These are phyloP conservation scores for Clonostachys solani DNA, from an alignment of 2,329 filamentous ascomycete genomes.

Conservation along the genomic window DNA sequence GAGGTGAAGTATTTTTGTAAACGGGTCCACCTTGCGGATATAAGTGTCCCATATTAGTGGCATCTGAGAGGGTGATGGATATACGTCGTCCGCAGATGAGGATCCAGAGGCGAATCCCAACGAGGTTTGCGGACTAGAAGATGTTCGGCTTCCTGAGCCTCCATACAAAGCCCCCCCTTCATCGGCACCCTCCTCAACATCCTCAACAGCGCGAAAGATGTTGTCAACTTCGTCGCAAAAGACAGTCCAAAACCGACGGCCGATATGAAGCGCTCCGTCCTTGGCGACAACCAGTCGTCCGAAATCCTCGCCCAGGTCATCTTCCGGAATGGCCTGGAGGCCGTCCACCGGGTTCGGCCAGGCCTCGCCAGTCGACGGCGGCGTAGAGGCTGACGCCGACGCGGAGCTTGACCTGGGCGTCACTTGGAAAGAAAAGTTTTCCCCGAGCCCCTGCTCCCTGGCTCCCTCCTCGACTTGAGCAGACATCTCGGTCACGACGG, in stretches of 20 bases:
- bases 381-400: neutral
- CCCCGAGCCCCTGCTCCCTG: neutral
- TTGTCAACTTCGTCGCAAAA: slow-evolving; percentile 23
- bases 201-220: slow-evolving; percentile 20
- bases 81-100: slow-evolving; percentile 8
- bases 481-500: slow-evolving; percentile 20
- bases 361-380: neutral
- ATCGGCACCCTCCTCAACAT: slow-evolving; percentile 8
- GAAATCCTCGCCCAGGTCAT: slow-evolving; percentile 20
- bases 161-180: neutral
- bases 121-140: neutral
- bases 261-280: slow-evolving; percentile 16
- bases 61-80: slow-evolving; percentile 18
- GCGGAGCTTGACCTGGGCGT: neutral
- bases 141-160: neutral
- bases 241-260: slow-evolving; percentile 22
- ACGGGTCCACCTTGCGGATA: slow-evolving; percentile 19
- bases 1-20: slow-evolving; percentile 20
- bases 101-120: slow-evolving; percentile 12
- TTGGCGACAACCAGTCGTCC: slow-evolving; percentile 16
- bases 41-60: slow-evolving; percentile 21
- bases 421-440: no score
- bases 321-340: neutral
- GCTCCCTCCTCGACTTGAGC: slow-evolving; percentile 19
- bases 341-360: slow-evolving; percentile 1